Base-by-base conservation (phyloP, 1,139 yeast species). In the Magnusiomyces suaveolens region DNA sequence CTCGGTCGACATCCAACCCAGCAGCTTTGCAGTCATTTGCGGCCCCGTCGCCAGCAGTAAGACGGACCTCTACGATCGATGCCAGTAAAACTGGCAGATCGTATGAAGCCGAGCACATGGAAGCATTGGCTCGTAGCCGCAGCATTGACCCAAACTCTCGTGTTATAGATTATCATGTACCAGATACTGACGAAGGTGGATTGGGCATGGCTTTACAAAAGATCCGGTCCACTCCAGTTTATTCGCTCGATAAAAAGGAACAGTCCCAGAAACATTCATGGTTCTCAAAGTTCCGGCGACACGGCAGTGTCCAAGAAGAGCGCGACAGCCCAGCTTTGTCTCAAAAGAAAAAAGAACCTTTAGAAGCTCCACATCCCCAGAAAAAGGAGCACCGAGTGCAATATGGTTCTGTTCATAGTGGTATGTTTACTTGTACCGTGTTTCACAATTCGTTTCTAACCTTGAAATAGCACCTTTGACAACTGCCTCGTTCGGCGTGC, bases 131-230 rank as follows among this genome's bases (percentile, higher is more conserved):
- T 29, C 33, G 33, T 29, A 29, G 33, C 33, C 33, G 33, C 12
- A 29, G 33, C 33, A 29, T 29, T 12, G 33, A 29, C 12, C 33
- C 33, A 12, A 29, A 29, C 12, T 29, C 33, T 6, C 12, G 12
- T 29, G 33, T 29, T 29, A 29, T 12, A 29, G 12, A 29, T 12
- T 29, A 29, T 29, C 6, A 6, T 12, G 12, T 12, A 6, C 10
- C 33, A 6, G 33, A 29, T 12, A 29, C 12, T 29, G 33, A 29
- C 12, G 33, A 29, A 6, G 12, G 12, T 29, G 33, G 33, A 29
- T 20, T 50, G 25, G 55, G 55, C 1, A 43, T 48, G 12, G 33
- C 33, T 29, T 29, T 29, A 29, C 51, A 50, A 12, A 50, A 48
- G 41, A 43, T 48, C 26, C 26, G 32, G 23, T 48, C 51, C 18